Percentiles rank a stretch among this genome's conserved stretches.
These are phyloP conservation scores for Saccharomycopsis oosterbeekiorum DNA, from an alignment of 805 yeast genomes.

Conservation along the genomic window DNA sequence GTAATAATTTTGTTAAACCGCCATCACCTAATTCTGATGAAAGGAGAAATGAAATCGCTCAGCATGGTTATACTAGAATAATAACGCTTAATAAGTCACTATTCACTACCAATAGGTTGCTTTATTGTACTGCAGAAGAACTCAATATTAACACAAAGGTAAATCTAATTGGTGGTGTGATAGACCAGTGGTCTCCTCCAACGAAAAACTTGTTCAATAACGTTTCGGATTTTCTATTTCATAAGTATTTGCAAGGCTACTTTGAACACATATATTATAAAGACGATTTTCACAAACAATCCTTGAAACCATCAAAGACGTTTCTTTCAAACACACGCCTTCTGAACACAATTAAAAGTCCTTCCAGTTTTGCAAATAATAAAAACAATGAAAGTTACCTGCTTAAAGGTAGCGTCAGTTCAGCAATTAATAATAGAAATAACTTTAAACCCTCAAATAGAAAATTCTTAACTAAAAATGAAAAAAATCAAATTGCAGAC, in stretches of 20 bases:
- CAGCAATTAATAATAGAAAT: background rate
- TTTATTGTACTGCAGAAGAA: slow-evolving; percentile 40
- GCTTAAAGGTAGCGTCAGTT: background rate
- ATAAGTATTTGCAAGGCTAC: background rate
- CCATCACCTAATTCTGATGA: background rate
- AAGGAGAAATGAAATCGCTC: no score
- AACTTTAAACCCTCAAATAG: background rate
- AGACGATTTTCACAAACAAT: background rate
- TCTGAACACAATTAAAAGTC: background rate
- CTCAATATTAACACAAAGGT: slow-evolving; percentile 39
- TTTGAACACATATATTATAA: background rate
- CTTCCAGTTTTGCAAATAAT: background rate
- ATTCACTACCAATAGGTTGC: slow-evolving; percentile 51
- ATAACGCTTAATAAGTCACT: slow-evolving; percentile 38
- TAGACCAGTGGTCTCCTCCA: slow-evolving; percentile 39
- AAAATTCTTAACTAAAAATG: background rate
- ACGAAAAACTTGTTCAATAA: background rate
- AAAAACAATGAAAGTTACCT: background rate
- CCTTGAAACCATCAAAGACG: background rate
- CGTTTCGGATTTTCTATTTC: background rate
- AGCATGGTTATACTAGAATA: background rate
- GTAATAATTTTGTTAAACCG: background rate
- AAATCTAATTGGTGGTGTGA: slow-evolving; percentile 48
- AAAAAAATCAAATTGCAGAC: background rate
- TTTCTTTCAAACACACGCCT: background rate